A percentile compares a stretch with the other conserved stretches of the same genome.
phyloP scores from a whole-genome alignment of 257 asterid genomes.

The Craterostigma plantagineum region DNA sequence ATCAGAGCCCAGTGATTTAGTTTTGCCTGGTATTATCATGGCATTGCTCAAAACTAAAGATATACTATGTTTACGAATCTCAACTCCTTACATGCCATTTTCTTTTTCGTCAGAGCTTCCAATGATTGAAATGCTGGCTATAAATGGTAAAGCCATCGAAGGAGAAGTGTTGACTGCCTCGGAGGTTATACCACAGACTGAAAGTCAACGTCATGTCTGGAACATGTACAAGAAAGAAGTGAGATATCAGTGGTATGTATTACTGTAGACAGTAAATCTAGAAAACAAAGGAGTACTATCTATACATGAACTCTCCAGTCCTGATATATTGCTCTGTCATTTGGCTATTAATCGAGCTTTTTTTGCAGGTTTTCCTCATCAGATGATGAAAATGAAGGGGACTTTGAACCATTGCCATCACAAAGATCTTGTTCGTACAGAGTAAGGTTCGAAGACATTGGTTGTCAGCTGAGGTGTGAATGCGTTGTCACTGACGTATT shows the following conservation, averaged over 20 bases:
- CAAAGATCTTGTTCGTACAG: conserved; percentile 75
- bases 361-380: conserved; percentile 73
- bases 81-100: not conserved
- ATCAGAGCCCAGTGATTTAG: conserved; percentile 56
- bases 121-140: conserved; percentile 67
- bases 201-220: conserved; percentile 71
- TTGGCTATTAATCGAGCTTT: not conserved
- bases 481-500: conserved; percentile 77
- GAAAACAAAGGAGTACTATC: no score
- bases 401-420: conserved; percentile 59
- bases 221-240: conserved; percentile 82
- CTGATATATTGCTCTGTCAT: no score
- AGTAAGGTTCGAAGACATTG: conserved; percentile 81
- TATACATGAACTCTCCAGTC: no score
- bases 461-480: conserved; percentile 77
- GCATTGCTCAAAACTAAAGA: not conserved
- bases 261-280: no score
- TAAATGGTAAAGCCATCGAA: conserved; percentile 89
- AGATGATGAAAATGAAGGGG: conserved; percentile 33
- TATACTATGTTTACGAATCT: not conserved
- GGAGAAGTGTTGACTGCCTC: conserved; percentile 65
- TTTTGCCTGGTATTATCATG: conserved; percentile 57
- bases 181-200: conserved; percentile 64
- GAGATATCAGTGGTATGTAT: conserved; percentile 64
- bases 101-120: conserved; percentile 62